Base-by-base conservation (phyloP, 2,329 filamentous ascomycete genomes). In the Aspergillus spinulosporus region DNA sequence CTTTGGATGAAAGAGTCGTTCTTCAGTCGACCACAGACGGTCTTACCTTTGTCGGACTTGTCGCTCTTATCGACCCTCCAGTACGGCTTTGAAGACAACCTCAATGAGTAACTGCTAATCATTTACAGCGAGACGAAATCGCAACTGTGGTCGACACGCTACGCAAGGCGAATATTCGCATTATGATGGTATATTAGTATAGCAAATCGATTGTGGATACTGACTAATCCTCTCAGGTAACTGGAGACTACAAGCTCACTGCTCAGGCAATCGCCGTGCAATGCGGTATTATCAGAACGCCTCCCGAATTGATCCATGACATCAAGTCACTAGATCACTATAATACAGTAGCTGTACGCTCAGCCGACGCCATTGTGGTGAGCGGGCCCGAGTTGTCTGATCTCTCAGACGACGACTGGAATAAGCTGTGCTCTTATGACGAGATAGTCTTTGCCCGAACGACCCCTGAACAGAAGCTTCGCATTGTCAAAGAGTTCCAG, bases 391-490 rank as follows among this genome's bases (percentile, higher is more conserved):
- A 92, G 56, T 77, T 92, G 26, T 81, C 86, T 49, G 78, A 78
- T 1, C 79, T 92, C 2, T 87, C 84, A 55, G 83, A 87, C 7
- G 66, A 81, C 37, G 88, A 92, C 69, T 92, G 89, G 88, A 80
- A 85, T 56, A 78, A 80, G 32, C 78, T 92, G 1, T 80, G 80
- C 31, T 66, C 74, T 6, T 92, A 91, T 62, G 78, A 84, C 28
- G 88, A 91, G 66, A 87, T 92, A 7, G 86, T 92, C 9, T 91
- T 92, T 67, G 86, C 88, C 0, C 80, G 88, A 9, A 92, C 88
- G 0, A 91, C 88, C 0, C 88, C 88, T 0, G 88, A 92, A 66
- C 88, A 92, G 68, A 92, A 92, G 68, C 81, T 92, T 5, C 84
- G 87, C 34, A 92, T 92, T 59, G 88, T 92, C n/a, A 83, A 83